A percentile compares a stretch with the other conserved stretches of the same genome.
These are phyloP conservation scores for Suillus discolor DNA, from an alignment of 768 basidiomycete species.

Conservation along the genomic window DNA sequence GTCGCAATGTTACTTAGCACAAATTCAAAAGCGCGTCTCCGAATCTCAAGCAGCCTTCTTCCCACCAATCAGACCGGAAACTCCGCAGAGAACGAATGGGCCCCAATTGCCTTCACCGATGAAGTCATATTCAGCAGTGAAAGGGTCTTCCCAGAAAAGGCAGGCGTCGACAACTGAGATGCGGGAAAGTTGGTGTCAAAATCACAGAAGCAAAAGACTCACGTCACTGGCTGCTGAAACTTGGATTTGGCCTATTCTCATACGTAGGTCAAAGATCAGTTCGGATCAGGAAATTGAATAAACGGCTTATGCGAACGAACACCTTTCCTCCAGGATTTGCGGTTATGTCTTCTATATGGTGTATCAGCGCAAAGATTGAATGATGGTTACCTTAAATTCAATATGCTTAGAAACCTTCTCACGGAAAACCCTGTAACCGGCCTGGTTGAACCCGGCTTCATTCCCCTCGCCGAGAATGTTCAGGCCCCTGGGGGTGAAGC, in stretches of 20 bases:
- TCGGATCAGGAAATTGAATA: background rate
- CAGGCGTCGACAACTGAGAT: background rate
- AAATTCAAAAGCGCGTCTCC: background rate
- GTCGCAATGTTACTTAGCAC: background rate
- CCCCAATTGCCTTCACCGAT: background rate
- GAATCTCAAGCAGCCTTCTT: background rate
- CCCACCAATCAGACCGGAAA: background rate
- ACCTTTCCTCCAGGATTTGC: background rate
- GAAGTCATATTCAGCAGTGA: background rate
- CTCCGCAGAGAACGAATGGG: background rate
- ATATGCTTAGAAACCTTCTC: background rate
- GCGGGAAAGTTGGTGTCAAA: background rate
- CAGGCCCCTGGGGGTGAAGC: background rate
- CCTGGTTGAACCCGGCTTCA: background rate
- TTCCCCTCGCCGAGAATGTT: background rate
- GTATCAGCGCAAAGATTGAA: background rate
- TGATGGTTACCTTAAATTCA: background rate
- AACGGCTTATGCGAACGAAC: too few relatives aligned
- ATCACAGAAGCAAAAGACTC: background rate
- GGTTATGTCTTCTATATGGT: background rate
- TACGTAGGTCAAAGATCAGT: background rate
- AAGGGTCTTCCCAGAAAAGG: background rate
- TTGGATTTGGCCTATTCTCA: background rate
- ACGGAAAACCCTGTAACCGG: background rate
- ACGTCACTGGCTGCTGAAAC: background rate